A percentile compares a stretch with the other conserved stretches of the same genome.
Evolutionary conservation across 495 filamentous ascomycete species (phyloP).

Genomic region (Aspergillus homomorphus): DNA sequence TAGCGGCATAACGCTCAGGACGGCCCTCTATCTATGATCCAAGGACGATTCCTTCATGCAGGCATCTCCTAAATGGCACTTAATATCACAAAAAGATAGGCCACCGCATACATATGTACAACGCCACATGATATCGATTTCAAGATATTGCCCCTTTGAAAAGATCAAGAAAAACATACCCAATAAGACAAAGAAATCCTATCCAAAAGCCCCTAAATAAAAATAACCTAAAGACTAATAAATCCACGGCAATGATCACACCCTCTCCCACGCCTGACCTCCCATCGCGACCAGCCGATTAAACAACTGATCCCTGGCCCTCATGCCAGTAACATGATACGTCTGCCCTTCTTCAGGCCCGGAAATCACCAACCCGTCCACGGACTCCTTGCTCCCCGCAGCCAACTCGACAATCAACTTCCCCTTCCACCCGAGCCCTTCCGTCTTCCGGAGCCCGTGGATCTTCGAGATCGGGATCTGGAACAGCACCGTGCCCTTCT

Average conservation of each 20-base stretch:
- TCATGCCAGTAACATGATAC: slow-evolving; percentile 67
- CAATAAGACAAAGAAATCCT: background rate
- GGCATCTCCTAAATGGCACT: too few relatives aligned
- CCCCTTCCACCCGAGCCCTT: slow-evolving; percentile 83
- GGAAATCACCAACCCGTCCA: slow-evolving; percentile 71
- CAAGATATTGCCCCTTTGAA: background rate
- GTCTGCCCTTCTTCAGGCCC: slow-evolving; percentile 48
- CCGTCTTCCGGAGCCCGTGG: slow-evolving; percentile 71
- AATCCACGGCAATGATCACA: slow-evolving; percentile 55
- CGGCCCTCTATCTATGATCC: too few relatives aligned
- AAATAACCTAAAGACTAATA: background rate
- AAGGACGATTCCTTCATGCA: too few relatives aligned
- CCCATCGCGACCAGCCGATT: slow-evolving; percentile 79
- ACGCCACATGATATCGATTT: too few relatives aligned
- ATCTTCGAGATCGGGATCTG: slow-evolving; percentile 56
- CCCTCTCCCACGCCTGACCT: slow-evolving; percentile 82
- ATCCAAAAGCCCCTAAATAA: background rate
- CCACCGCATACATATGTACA: too few relatives aligned
- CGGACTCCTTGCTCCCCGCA: slow-evolving; percentile 63
- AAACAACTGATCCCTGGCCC: slow-evolving; percentile 74
- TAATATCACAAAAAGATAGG: too few relatives aligned
- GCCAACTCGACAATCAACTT: slow-evolving; percentile 82
- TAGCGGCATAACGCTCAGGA: too few relatives aligned
- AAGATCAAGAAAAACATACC: background rate
- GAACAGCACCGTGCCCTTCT: slow-evolving; percentile 40